These are phyloP conservation scores for Fusarium virguliforme DNA, from an alignment of 2,329 filamentous ascomycete genomes.

Conservation along the genomic window DNA sequence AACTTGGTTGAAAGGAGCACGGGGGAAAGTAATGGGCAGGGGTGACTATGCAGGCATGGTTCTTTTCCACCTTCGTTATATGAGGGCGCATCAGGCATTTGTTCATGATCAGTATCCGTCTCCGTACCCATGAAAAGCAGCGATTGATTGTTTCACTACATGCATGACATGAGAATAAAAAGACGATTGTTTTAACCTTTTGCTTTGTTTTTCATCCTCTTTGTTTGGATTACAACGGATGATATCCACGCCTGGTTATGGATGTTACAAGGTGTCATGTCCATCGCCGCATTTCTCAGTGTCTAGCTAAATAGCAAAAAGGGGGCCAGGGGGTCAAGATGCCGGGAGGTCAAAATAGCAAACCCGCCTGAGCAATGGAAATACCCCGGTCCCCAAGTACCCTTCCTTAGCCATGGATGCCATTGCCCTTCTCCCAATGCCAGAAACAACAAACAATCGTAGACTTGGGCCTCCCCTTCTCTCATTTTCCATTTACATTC, in stretches of 20 bases:
- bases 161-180: too few relatives aligned
- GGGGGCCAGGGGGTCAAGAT: not conserved
- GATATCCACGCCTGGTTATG: not conserved
- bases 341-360: too few relatives aligned
- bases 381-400: slow-evolving; percentile 18
- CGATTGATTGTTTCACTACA: not conserved
- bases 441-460: slow-evolving; percentile 20
- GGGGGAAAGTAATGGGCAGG: slow-evolving; percentile 26
- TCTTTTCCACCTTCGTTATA: slow-evolving; percentile 27
- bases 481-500: slow-evolving; percentile 12
- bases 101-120: slow-evolving; percentile 14
- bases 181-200: not conserved
- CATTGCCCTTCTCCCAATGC: slow-evolving; percentile 19
- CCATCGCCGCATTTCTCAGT: slow-evolving; percentile 20
- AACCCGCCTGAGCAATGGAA: not conserved
- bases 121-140: slow-evolving; percentile 22
- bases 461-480: slow-evolving; percentile 5
- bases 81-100: slow-evolving; percentile 13
- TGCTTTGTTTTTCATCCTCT: slow-evolving; percentile 19
- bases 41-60: slow-evolving; percentile 46
- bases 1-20: slow-evolving; percentile 20
- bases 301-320: slow-evolving; percentile 31
- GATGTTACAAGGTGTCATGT: slow-evolving; percentile 24
- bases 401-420: slow-evolving; percentile 7
- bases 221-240: slow-evolving; percentile 21